These are phyloP conservation scores for Alopecurus myosuroides DNA, from an alignment of 176 grass and related monocot genomes.

Conservation along the genomic window DNA sequence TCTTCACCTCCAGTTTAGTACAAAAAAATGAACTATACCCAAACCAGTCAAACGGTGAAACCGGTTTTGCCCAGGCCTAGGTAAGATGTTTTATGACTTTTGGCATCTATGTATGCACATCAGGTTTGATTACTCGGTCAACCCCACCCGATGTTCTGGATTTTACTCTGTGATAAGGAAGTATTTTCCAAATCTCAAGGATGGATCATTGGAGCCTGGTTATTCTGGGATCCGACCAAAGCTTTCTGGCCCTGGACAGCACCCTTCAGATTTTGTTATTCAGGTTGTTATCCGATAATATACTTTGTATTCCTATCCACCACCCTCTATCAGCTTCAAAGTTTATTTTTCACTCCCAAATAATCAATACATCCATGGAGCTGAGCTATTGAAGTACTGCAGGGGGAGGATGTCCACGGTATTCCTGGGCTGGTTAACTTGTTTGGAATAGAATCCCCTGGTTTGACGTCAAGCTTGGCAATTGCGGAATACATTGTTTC, in stretches of 20 bases:
- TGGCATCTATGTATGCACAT: slow-evolving; percentile 10
- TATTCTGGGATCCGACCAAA: slow-evolving; percentile 95
- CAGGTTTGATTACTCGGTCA: slow-evolving; percentile 88
- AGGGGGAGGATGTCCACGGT: slow-evolving; percentile 77
- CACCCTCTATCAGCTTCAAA: neutral
- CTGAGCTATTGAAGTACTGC: slow-evolving; percentile 20
- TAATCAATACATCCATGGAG: neutral
- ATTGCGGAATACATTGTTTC: slow-evolving; percentile 65
- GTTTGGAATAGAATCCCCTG: slow-evolving; percentile 93
- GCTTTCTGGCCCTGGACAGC: slow-evolving; percentile 62
- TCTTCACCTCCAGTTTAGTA: no score
- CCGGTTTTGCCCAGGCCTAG: no score
- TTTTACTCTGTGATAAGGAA: slow-evolving; percentile 91
- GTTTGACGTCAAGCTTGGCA: slow-evolving; percentile 82
- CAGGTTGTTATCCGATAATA: slow-evolving; percentile 45
- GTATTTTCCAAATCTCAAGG: slow-evolving; percentile 89
- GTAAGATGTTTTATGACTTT: slow-evolving; percentile 8
- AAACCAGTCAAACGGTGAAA: no score
- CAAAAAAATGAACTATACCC: no score
- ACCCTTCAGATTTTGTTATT: slow-evolving; percentile 69
- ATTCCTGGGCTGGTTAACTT: slow-evolving; percentile 78
- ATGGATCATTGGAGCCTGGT: slow-evolving; percentile 72
- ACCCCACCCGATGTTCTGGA: slow-evolving; percentile 41
- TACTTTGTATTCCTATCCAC: neutral
- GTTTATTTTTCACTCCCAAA: neutral